Evolutionary conservation across 2,329 filamentous ascomycete genomes (phyloP), one percentile per base, ranked within the genome.

Genomic region (Colletotrichum endophyticum): DNA sequence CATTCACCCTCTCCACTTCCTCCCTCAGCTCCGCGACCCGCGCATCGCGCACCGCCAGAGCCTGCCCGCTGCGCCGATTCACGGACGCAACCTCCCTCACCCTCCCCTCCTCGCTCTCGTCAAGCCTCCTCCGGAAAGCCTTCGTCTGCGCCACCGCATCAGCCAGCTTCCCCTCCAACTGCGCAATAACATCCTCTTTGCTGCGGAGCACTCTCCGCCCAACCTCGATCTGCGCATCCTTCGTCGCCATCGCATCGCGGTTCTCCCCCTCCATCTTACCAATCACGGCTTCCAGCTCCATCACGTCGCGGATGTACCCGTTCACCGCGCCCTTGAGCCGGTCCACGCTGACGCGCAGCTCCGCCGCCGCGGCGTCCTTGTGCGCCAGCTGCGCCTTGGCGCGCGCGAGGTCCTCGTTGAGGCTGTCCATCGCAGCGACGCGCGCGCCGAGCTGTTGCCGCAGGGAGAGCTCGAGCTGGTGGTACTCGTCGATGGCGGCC

Each of bases 401-500:
- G 44, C 82, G 82, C 28, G 73, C 70, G 22, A 91, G 83, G 69
- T 91, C 86, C 0, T 79, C 81, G n/a, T 83, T 83, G 30, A 92
- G 82, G 0, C 81, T 83, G 36, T 90, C 88, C 85, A 90, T 89
- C 22, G 87, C 89, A 0, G 86, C 85, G 1, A 91, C 88, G 1
- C 91, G 86, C 0, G 89, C 87, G 12, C 86, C 85, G 5, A 93
- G 88, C 79, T 93, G 91, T 77, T 90, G 87, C 2, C 91, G 87
- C 15, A 93, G 85, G 0, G 88, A 89, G 0, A 86, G 82, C 83
- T 92, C 91, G 8, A 90, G 87, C 27, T 87, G 87, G 80, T 91
- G 91, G 82, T 92, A 91, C 82, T 93, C 90, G 80, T 93, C 91
- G 39, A 93, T 89, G 32, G 85, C 82, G n/a, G 86, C 86, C 64